Conservation (phyloP, 192 early-diverging fungal genomes). For the Coemansia sp. region DNA sequence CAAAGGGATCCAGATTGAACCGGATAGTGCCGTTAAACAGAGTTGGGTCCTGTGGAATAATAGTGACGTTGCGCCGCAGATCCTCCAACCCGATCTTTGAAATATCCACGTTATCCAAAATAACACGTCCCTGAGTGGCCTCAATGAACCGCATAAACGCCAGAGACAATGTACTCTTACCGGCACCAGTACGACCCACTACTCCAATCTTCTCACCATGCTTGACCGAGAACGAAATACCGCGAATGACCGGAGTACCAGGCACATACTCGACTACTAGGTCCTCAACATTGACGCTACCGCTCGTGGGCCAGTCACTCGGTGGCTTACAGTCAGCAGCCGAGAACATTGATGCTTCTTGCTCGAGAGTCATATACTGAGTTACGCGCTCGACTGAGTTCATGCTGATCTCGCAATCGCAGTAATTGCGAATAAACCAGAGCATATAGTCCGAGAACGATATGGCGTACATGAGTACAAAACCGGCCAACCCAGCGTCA, state of each 20-base stretch:
- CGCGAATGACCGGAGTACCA: conserved; percentile 78
- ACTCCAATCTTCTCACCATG: conserved; percentile 87
- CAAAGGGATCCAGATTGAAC: conserved; percentile 91
- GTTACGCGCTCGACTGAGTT: conserved; percentile 87
- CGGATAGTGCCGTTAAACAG: conserved; percentile 80
- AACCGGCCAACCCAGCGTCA: conserved; percentile 87
- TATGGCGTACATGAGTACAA: conserved; percentile 83
- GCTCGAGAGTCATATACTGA: conserved; percentile 82
- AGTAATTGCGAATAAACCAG: conserved; percentile 84
- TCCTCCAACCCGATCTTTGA: conserved; percentile 74
- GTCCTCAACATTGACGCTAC: conserved; percentile 69
- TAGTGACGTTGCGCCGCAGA: conserved; percentile 76
- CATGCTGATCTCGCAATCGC: conserved; percentile 85
- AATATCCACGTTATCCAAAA: conserved; percentile 80
- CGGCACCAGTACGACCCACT: conserved; percentile 90
- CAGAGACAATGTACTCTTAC: conserved; percentile 77
- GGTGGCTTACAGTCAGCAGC: conserved; percentile 58
- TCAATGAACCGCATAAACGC: conserved; percentile 82
- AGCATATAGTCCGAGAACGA: conserved; percentile 81
- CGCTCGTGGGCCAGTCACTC: conserved; percentile 69
- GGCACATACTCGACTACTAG: conserved; percentile 79
- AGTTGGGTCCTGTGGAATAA: conserved; percentile 93
- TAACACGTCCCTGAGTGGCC: conserved; percentile 65
- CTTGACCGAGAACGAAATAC: conserved; percentile 71
- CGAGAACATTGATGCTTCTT: conserved; percentile 63